These are phyloP conservation scores for Candida easanensis DNA, from an alignment of 805 yeast species.

Conservation along the genomic window DNA sequence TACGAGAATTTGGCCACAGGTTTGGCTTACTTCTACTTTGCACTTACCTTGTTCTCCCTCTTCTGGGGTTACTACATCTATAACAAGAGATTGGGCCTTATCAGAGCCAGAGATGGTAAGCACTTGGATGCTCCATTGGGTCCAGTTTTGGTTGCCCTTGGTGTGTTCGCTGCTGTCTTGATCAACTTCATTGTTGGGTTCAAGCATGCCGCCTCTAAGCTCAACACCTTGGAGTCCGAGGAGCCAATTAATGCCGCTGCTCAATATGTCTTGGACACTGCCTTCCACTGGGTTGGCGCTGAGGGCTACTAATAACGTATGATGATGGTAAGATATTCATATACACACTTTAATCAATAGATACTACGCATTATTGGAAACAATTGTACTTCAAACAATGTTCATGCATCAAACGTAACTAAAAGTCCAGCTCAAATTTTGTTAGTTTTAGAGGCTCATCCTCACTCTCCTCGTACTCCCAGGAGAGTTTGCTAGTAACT, in stretches of 20 bases:
- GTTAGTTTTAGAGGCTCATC: constrained; percentile 11
- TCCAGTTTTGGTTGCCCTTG: constrained; percentile 74
- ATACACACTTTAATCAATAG: no score
- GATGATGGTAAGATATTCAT: not conserved
- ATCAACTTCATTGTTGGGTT: constrained; percentile 74
- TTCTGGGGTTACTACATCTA: constrained; percentile 87
- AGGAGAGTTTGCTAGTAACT: not conserved
- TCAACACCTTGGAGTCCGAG: constrained; percentile 12
- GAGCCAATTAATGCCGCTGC: constrained; percentile 25
- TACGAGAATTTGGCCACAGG: constrained; percentile 59
- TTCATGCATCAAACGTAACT: no score
- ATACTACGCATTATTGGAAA: no score
- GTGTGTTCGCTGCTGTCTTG: constrained; percentile 61
- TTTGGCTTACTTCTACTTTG: constrained; percentile 79
- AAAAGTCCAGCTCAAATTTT: constrained; percentile 5
- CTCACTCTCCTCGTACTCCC: constrained; percentile 5
- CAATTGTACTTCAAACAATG: not conserved
- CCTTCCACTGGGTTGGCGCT: constrained; percentile 35
- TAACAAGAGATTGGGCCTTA: constrained; percentile 64
- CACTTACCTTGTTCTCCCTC: constrained; percentile 77
- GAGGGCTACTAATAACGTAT: constrained; percentile 10
- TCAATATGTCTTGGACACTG: constrained; percentile 28
- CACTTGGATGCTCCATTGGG: constrained; percentile 91
- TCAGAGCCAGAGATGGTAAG: constrained; percentile 76
- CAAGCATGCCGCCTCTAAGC: constrained; percentile 33